These are phyloP conservation scores for Taphrina communis DNA, from an alignment of 1,139 yeast genomes.

Conservation along the genomic window DNA sequence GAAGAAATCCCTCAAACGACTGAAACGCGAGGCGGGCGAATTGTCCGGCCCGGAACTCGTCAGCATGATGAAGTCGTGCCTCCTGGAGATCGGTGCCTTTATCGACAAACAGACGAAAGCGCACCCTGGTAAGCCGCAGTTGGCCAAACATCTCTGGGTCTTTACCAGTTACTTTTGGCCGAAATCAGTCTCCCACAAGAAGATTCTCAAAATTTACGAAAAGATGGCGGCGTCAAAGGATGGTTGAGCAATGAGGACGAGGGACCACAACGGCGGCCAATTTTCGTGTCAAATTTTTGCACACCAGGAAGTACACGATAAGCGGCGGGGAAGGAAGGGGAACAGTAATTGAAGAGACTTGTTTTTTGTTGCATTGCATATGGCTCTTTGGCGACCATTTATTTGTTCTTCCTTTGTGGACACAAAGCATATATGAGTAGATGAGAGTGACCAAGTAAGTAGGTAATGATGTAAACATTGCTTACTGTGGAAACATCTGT, in stretches of 20 bases:
- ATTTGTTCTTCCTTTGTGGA: neutral
- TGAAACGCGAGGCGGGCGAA: constrained; percentile 72
- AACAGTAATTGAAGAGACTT: no score
- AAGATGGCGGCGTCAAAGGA: constrained; percentile 37
- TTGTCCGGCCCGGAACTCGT: constrained; percentile 92
- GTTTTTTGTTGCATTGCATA: neutral
- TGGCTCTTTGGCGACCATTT: constrained; percentile 12
- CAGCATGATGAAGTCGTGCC: constrained; percentile 69
- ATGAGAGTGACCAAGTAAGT: neutral
- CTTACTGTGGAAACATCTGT: neutral
- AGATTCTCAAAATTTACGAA: constrained; percentile 79
- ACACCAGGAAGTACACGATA: no score
- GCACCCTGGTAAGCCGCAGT: constrained; percentile 53
- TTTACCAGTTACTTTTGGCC: constrained; percentile 96
- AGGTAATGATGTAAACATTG: constrained; percentile 11
- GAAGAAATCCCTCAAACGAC: constrained; percentile 70
- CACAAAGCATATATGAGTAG: constrained; percentile 4
- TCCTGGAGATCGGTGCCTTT: constrained; percentile 78
- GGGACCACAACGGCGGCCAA: neutral
- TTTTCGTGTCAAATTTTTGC: no score
- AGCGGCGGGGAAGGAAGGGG: no score
- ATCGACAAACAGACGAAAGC: constrained; percentile 56
- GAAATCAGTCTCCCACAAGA: constrained; percentile 72
- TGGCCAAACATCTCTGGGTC: constrained; percentile 76
- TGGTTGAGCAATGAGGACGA: neutral